Conservation (phyloP, 2,329 filamentous ascomycete genomes). For the Teratosphaeriaceae sp. region DNA sequence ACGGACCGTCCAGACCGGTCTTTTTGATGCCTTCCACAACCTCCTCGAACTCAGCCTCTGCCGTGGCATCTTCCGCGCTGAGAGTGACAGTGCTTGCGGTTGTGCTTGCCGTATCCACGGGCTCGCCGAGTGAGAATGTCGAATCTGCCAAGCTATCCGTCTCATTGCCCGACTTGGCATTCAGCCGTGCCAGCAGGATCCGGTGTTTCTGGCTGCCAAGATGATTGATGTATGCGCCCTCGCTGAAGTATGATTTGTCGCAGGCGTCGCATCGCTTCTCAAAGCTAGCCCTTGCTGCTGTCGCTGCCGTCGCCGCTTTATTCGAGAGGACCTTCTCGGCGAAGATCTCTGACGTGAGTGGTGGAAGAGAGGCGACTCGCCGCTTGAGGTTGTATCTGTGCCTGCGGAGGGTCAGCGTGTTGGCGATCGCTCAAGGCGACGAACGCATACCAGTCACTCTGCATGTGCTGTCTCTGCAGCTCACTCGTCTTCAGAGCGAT, state of each 20-base stretch:
- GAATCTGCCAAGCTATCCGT: slow-evolving; percentile 72
- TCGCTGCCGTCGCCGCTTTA: slow-evolving; percentile 74
- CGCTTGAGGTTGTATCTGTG: slow-evolving; percentile 85
- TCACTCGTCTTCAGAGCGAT: slow-evolving; percentile 94
- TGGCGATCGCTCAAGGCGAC: too few relatives aligned
- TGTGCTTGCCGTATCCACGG: slow-evolving; percentile 49
- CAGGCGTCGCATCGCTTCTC: slow-evolving; percentile 77
- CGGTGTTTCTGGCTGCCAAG: slow-evolving; percentile 86
- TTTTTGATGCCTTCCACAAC: slow-evolving; percentile 73
- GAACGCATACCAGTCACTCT: slow-evolving; percentile 81
- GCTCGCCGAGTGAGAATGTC: slow-evolving; percentile 84
- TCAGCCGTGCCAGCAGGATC: slow-evolving; percentile 52
- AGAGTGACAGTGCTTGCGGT: slow-evolving; percentile 37
- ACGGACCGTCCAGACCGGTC: slow-evolving; percentile 44
- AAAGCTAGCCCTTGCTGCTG: slow-evolving; percentile 81
- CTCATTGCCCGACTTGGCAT: slow-evolving; percentile 35
- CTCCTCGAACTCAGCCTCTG: slow-evolving; percentile 60
- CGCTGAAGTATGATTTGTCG: slow-evolving; percentile 90
- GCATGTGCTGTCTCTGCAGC: slow-evolving; percentile 92
- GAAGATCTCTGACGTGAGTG: slow-evolving; percentile 86
- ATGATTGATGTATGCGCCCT: slow-evolving; percentile 93
- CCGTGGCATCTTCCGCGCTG: slow-evolving; percentile 24
- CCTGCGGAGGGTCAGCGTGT: slow-evolving; percentile 52
- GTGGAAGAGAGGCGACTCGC: slow-evolving; percentile 80
- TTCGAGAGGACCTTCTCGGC: slow-evolving; percentile 93